Percentiles rank a stretch among this genome's conserved stretches.
phyloP scores from a whole-genome alignment of 1,284 basidiomycete species.

The Malassezia dermatis region DNA sequence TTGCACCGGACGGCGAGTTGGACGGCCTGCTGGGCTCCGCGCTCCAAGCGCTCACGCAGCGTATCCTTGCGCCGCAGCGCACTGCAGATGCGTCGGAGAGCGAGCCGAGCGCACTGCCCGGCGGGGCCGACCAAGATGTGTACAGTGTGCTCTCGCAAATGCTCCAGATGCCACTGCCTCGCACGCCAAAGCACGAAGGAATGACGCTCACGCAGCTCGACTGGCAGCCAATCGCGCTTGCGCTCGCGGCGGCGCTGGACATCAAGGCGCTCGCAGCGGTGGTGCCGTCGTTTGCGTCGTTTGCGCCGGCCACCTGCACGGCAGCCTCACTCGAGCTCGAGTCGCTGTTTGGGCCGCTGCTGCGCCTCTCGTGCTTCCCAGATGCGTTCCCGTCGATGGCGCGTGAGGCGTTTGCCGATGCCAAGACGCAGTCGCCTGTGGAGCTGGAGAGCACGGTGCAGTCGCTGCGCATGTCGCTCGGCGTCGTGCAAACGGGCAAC shows the following conservation, averaged over 20 bases:
- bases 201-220: constrained; percentile 50
- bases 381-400: constrained; percentile 35
- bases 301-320: constrained; percentile 58
- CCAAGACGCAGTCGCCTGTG: constrained; percentile 22
- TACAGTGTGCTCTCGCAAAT: constrained; percentile 8
- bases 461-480: constrained; percentile 34
- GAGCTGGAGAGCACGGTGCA: constrained; percentile 31
- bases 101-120: not conserved
- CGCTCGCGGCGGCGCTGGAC: constrained; percentile 67
- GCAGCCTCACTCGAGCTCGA: constrained; percentile 50
- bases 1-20: constrained; percentile 47
- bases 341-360: constrained; percentile 36
- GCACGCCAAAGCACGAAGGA: constrained; percentile 20
- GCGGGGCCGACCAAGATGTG: not conserved
- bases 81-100: too few species aligned
- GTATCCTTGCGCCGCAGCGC: constrained; percentile 16
- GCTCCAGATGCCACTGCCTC: constrained; percentile 12
- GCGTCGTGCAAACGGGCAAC: constrained; percentile 57
- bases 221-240: constrained; percentile 78
- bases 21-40: constrained; percentile 50
- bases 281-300: constrained; percentile 57
- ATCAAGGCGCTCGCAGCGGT: constrained; percentile 67
- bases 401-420: constrained; percentile 30
- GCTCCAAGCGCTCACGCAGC: constrained; percentile 33
- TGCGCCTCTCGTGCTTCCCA: constrained; percentile 36